Evolutionary conservation across 305 asterid genomes (phyloP).

Genomic region (Solanum chacoense): DNA sequence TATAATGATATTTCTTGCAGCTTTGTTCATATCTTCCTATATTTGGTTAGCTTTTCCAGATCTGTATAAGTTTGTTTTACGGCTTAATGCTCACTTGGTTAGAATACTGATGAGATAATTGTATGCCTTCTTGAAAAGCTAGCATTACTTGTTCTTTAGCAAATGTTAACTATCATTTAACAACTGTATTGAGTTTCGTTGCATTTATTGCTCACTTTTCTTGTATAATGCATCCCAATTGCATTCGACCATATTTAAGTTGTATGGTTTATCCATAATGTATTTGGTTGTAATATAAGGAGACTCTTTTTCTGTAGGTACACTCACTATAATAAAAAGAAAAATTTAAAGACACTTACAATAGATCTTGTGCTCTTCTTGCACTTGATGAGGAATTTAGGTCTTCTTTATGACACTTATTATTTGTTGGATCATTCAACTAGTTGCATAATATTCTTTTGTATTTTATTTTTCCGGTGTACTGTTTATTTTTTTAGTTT

Average conservation of each 20-base stretch:
- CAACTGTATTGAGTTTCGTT: not conserved
- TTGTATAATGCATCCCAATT: not conserved
- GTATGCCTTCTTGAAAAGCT: not conserved
- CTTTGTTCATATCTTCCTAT: conserved; percentile 1
- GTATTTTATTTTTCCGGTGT: not conserved
- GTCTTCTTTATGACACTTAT: not conserved
- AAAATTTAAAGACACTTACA: not conserved
- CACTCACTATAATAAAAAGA: not conserved
- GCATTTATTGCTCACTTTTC: not conserved
- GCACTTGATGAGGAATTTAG: not conserved
- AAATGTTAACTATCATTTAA: not conserved
- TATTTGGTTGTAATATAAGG: not conserved
- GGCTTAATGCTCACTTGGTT: not conserved
- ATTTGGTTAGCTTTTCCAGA: not conserved
- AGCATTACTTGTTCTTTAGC: not conserved
- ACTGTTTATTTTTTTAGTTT: not conserved
- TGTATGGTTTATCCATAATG: not conserved
- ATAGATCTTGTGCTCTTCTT: not conserved
- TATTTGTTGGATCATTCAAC: not conserved
- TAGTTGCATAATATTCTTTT: not conserved
- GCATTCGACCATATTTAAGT: not conserved
- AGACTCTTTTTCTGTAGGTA: not conserved
- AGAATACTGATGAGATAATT: not conserved
- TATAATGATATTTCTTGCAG: not conserved
- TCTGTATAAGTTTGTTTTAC: not conserved